A percentile compares a stretch with the other conserved stretches of the same genome.
phyloP scores from a whole-genome alignment of 495 filamentous ascomycete species.

The Penicillium turbatum region DNA sequence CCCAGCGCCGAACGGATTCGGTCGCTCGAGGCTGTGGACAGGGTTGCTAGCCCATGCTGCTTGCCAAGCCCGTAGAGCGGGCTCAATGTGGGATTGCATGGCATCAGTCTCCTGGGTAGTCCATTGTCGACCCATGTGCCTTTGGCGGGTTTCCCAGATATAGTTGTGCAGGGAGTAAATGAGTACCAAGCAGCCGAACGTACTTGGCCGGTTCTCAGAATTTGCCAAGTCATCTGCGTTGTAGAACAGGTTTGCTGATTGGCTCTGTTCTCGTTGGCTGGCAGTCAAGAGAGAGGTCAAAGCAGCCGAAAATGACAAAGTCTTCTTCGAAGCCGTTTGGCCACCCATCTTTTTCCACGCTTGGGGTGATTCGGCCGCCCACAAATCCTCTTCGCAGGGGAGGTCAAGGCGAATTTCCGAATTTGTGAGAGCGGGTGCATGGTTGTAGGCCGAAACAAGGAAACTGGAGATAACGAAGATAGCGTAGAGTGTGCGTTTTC shows the following conservation, averaged over 20 bases:
- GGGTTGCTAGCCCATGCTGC: slow-evolving; percentile 87
- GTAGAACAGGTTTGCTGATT: slow-evolving; percentile 46
- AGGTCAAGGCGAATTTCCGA: slow-evolving; percentile 90
- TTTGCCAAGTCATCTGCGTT: slow-evolving; percentile 45
- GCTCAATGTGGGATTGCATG: slow-evolving; percentile 96
- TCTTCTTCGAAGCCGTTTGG: slow-evolving; percentile 57
- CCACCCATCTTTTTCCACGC: slow-evolving; percentile 77
- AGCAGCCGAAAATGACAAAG: slow-evolving; percentile 66
- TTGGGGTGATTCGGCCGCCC: slow-evolving; percentile 74
- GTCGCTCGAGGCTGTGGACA: slow-evolving; percentile 80
- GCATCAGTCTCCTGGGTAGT: slow-evolving; percentile 87
- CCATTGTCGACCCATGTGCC: slow-evolving; percentile 87
- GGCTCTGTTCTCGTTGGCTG: slow-evolving; percentile 63
- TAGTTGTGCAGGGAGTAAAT: slow-evolving; percentile 98
- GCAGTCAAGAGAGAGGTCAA: slow-evolving; percentile 75
- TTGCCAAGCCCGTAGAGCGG: slow-evolving; percentile 91
- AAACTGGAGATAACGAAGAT: slow-evolving; percentile 90
- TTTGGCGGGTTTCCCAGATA: slow-evolving; percentile 94
- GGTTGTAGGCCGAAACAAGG: slow-evolving; percentile 87
- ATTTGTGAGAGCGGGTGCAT: slow-evolving; percentile 84
- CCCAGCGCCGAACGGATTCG: slow-evolving; percentile 83
- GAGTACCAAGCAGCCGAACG: slow-evolving; percentile 87
- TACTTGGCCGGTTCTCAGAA: slow-evolving; percentile 77
- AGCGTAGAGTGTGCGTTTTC: slow-evolving; percentile 89
- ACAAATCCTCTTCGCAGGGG: slow-evolving; percentile 91